Conservation (phyloP, 2,329 filamentous ascomycete genomes). For the Gnomoniopsis sp. region DNA sequence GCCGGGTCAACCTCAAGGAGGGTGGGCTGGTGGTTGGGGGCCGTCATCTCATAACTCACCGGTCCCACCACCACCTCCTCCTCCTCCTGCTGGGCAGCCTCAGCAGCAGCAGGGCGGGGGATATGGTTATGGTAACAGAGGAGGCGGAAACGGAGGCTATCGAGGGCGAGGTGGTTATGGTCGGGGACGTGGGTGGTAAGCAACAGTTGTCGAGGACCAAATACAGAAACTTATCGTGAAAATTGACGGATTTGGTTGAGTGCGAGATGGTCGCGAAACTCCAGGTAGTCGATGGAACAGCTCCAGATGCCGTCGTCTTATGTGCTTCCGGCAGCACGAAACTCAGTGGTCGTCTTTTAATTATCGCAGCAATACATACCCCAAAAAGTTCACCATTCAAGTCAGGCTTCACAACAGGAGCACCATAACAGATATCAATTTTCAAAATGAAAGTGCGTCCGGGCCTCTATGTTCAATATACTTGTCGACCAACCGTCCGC, state of each 20-base stretch:
- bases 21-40: conserved; percentile 21
- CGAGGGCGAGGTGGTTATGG: conserved; percentile 26
- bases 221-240: too few species aligned
- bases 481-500: too few species aligned
- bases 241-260: too few species aligned
- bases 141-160: conserved; percentile 27
- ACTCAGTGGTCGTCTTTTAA: background rate
- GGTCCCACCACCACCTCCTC: conserved; percentile 11
- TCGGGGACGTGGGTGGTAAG: conserved; percentile 20
- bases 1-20: conserved; percentile 16
- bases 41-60: background rate
- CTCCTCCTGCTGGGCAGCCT: conserved; percentile 14
- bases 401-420: background rate
- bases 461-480: background rate
- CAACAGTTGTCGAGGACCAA: too few species aligned
- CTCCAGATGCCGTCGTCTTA: too few species aligned
- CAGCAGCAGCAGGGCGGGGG: conserved; percentile 15
- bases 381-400: background rate
- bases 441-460: background rate
- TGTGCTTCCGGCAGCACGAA: too few species aligned
- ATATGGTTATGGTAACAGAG: conserved; percentile 19
- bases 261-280: too few species aligned
- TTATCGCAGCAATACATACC: too few species aligned
- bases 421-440: background rate
- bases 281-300: too few species aligned